Conservation (phyloP, 768 basidiomycete genomes). For the Cystobasidium ongulense region DNA sequence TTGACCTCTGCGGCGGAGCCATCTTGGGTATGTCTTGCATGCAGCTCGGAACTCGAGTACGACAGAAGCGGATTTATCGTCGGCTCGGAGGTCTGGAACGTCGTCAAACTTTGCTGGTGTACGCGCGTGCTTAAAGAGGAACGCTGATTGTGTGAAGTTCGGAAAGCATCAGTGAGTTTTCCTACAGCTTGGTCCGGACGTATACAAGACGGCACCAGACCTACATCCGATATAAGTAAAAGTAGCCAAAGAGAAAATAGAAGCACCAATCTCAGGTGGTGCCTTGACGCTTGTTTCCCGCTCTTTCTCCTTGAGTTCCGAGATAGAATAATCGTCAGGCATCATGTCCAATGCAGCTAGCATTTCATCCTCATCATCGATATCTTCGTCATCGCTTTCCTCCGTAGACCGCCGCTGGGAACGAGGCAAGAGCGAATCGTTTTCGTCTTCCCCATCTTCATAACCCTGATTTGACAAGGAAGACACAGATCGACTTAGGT, state of each 20-base stretch:
- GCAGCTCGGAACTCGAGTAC: constrained; percentile 40
- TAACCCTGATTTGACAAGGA: not conserved
- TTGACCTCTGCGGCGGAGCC: not conserved
- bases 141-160: not conserved
- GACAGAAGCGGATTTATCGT: constrained; percentile 42
- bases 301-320: not conserved
- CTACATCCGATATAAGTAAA: constrained; percentile 38
- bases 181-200: constrained; percentile 20
- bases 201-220: constrained; percentile 24
- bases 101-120: constrained; percentile 23
- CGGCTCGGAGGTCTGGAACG: constrained; percentile 41
- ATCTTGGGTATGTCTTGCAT: constrained; percentile 22
- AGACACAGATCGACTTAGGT: not conserved
- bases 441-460: not conserved
- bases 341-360: constrained; percentile 23
- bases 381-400: not conserved
- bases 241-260: constrained; percentile 37
- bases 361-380: constrained; percentile 1
- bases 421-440: not conserved
- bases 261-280: constrained; percentile 37
- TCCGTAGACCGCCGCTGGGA: not conserved
- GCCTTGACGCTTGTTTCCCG: not conserved
- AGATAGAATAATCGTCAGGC: constrained; percentile 5
- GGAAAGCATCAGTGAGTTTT: constrained; percentile 8
- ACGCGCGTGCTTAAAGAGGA: constrained; percentile 30